Conservation (phyloP, 495 filamentous ascomycete species). For the Penicillium flavigenum region DNA sequence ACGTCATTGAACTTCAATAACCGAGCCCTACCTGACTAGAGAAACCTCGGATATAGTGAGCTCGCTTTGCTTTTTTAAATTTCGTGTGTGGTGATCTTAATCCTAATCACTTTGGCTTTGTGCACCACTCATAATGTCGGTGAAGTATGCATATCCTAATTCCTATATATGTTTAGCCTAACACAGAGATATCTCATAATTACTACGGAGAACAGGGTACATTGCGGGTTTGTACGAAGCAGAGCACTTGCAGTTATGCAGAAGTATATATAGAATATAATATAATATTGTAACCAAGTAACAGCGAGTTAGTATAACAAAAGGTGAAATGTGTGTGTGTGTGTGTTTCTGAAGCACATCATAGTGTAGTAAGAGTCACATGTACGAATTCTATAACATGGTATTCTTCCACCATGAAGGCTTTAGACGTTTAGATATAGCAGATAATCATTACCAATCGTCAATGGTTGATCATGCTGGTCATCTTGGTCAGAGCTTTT, state of each 20-base stretch:
- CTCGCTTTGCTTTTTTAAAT: background rate
- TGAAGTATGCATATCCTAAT: background rate
- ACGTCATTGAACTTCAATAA: background rate
- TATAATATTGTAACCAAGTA: background rate
- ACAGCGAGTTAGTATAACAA: background rate
- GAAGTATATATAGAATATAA: background rate
- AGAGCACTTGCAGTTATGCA: background rate
- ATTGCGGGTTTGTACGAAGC: background rate
- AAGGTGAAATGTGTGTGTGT: background rate
- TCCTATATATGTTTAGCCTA: no score
- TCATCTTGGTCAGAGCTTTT: constrained; percentile 8
- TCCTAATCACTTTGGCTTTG: background rate
- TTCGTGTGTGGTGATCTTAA: background rate
- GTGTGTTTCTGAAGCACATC: background rate
- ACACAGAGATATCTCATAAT: background rate
- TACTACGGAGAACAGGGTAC: background rate
- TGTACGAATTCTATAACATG: no score
- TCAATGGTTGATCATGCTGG: background rate
- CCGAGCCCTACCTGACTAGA: background rate
- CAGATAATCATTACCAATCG: background rate
- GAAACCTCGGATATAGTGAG: background rate
- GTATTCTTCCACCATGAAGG: background rate
- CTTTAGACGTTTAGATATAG: background rate
- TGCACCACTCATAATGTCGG: background rate
- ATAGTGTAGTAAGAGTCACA: background rate